Percentiles rank a stretch among this genome's conserved stretches.
phyloP scores from a whole-genome alignment of 352 stramenopile species.

The Bremia lactucae region DNA sequence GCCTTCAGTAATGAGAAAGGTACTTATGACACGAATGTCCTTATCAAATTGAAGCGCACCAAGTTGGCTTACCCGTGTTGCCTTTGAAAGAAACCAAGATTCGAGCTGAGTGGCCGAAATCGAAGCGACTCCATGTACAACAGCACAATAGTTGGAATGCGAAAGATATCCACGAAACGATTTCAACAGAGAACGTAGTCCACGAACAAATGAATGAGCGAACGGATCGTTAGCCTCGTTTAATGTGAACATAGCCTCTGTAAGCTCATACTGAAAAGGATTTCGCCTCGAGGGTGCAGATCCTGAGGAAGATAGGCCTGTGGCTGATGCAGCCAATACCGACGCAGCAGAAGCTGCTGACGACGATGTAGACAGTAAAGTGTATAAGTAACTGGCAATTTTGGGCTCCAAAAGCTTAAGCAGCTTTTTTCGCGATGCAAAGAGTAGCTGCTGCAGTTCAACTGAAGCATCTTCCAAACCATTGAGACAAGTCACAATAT shows the following conservation, averaged over 20 bases:
- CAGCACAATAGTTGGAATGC: slow-evolving; percentile 36
- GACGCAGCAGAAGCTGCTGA: slow-evolving; percentile 23
- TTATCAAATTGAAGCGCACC: slow-evolving; percentile 82
- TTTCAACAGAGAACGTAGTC: slow-evolving; percentile 40
- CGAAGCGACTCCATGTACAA: slow-evolving; percentile 40
- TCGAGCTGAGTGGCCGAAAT: slow-evolving; percentile 43
- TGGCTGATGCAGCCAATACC: slow-evolving; percentile 22
- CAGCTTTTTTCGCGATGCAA: slow-evolving; percentile 59
- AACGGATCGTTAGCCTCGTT: slow-evolving; percentile 86
- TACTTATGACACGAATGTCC: slow-evolving; percentile 60
- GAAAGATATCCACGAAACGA: slow-evolving; percentile 49
- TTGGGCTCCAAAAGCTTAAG: slow-evolving; percentile 70
- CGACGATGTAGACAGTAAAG: slow-evolving; percentile 33
- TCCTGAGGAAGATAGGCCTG: slow-evolving; percentile 17
- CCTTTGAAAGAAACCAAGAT: slow-evolving; percentile 47
- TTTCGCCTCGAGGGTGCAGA: slow-evolving; percentile 20
- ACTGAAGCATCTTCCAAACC: slow-evolving; percentile 58
- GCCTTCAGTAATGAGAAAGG: slow-evolving; percentile 41
- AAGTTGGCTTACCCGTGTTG: slow-evolving; percentile 63
- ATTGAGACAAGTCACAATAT: slow-evolving; percentile 61
- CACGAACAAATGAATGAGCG: slow-evolving; percentile 56
- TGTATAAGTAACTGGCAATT: slow-evolving; percentile 37
- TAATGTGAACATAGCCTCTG: slow-evolving; percentile 75
- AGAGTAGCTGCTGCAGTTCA: slow-evolving; percentile 62
- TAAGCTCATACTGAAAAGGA: slow-evolving; percentile 69